These are phyloP conservation scores for Exophiala bonariae DNA, from an alignment of 2,329 filamentous ascomycete genomes.

Conservation along the genomic window DNA sequence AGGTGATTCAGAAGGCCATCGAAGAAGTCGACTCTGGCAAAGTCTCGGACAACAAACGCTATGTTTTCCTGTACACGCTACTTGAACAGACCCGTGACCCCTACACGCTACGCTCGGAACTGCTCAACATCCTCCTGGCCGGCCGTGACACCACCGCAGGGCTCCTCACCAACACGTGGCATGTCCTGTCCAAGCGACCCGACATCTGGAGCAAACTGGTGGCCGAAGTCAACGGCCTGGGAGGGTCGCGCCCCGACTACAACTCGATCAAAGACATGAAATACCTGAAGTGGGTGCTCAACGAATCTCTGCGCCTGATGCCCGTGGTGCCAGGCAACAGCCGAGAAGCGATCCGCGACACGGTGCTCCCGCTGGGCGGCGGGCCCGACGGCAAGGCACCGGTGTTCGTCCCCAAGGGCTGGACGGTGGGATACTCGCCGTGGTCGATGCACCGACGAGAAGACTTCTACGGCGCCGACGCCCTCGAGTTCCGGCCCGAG, in stretches of 20 bases:
- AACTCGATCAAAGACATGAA: conserved; percentile 28
- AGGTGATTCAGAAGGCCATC: conserved; percentile 24
- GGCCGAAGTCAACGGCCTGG: conserved; percentile 28
- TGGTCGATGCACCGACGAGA: conserved; percentile 39
- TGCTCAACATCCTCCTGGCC: conserved; percentile 40
- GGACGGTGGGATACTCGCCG: conserved; percentile 43
- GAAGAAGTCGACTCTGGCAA: conserved; percentile 12
- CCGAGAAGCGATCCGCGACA: conserved; percentile 42
- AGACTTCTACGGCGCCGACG: conserved; percentile 34
- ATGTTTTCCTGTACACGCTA: conserved; percentile 28
- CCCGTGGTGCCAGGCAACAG: conserved; percentile 42
- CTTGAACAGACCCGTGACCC: conserved; percentile 25
- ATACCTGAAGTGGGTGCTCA: conserved; percentile 30
- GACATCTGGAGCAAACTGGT: conserved; percentile 46
- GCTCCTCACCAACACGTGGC: conserved; percentile 36
- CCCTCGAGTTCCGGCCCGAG: conserved; percentile 36
- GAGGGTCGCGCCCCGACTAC: conserved; percentile 24
- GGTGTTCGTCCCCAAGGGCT: conserved; percentile 49
- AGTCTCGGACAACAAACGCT: conserved; percentile 53
- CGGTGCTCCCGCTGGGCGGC: conserved; percentile 50
- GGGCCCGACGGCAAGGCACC: conserved; percentile 48
- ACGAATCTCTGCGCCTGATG: conserved; percentile 44
- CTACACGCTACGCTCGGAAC: conserved; percentile 23
- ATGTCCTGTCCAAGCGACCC: conserved; percentile 32
- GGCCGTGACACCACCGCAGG: conserved; percentile 40